Percentiles rank a stretch among this genome's conserved stretches.
Evolutionary conservation across 306 rosid species (phyloP).

Genomic region (Vicia faba): DNA sequence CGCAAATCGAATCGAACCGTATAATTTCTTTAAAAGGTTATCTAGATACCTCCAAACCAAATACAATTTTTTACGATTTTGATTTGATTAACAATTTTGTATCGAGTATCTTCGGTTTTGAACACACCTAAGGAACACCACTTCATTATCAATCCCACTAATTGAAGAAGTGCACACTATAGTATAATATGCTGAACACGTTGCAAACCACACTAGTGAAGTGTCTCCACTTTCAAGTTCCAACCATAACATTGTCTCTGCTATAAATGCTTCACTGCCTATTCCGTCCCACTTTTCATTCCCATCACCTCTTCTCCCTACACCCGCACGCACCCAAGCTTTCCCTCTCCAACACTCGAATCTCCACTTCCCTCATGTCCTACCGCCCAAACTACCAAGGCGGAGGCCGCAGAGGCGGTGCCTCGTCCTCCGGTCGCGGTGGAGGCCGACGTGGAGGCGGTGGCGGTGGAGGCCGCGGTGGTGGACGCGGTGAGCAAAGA

Average conservation of each 20-base stretch:
- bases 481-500: slow-evolving; percentile 82
- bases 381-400: slow-evolving; percentile 76
- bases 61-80: no score
- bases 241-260: neutral
- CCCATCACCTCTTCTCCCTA: neutral
- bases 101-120: no score
- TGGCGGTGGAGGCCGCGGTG: slow-evolving; percentile 46
- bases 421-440: slow-evolving; percentile 48
- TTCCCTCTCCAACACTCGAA: slow-evolving; percentile 11
- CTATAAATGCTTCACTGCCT: slow-evolving; percentile 47
- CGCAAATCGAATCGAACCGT: no score
- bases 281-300: neutral
- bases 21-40: no score
- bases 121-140: no score
- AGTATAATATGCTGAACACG: neutral
- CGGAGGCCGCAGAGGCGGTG: slow-evolving; percentile 65
- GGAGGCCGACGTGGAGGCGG: slow-evolving; percentile 57
- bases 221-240: neutral
- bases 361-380: slow-evolving; percentile 61
- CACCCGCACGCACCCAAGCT: slow-evolving; percentile 32
- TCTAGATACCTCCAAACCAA: no score
- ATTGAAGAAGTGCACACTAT: neutral
- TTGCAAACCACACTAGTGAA: slow-evolving; percentile 13
- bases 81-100: no score
- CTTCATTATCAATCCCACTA: no score